phyloP scores from a whole-genome alignment of 257 asterid species.

The Agastache rugosa region DNA sequence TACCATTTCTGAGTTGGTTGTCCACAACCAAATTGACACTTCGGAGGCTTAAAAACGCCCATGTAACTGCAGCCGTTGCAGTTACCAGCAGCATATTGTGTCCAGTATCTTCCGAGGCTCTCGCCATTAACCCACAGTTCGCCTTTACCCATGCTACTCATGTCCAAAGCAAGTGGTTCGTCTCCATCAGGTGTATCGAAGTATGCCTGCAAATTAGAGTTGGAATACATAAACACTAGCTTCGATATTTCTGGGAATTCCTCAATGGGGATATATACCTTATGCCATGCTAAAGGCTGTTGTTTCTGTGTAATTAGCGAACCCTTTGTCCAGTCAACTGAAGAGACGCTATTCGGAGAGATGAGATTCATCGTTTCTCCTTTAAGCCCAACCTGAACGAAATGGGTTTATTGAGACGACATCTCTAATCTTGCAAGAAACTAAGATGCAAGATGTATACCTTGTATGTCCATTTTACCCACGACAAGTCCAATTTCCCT shows the following conservation, averaged over 20 bases:
- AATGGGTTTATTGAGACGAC: neutral
- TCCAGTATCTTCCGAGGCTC: conserved; percentile 93
- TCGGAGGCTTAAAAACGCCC: conserved; percentile 70
- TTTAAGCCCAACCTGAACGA: conserved; percentile 86
- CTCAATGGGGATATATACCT: conserved; percentile 49
- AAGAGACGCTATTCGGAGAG: conserved; percentile 65
- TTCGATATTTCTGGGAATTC: neutral
- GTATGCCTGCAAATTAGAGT: conserved; percentile 63
- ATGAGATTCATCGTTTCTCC: conserved; percentile 86
- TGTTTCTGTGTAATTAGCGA: conserved; percentile 72
- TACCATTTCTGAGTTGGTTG: conserved; percentile 94
- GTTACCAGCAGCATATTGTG: conserved; percentile 69
- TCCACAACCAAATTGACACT: conserved; percentile 88
- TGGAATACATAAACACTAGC: neutral
- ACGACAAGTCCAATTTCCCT: conserved; percentile 82
- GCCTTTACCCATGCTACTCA: conserved; percentile 97
- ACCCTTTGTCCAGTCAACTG: conserved; percentile 84
- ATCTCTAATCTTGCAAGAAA: neutral
- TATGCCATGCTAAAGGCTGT: conserved; percentile 95
- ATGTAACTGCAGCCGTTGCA: conserved; percentile 71
- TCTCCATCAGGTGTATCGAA: conserved; percentile 85
- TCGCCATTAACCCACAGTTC: conserved; percentile 92
- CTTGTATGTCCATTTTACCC: conserved; percentile 95
- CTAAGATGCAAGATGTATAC: conserved; percentile 40
- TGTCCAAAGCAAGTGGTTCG: conserved; percentile 90